Percentiles rank a stretch among this genome's conserved stretches.
These are phyloP conservation scores for Hanseniaspora lachancei DNA, from an alignment of 805 yeast genomes.

Conservation along the genomic window DNA sequence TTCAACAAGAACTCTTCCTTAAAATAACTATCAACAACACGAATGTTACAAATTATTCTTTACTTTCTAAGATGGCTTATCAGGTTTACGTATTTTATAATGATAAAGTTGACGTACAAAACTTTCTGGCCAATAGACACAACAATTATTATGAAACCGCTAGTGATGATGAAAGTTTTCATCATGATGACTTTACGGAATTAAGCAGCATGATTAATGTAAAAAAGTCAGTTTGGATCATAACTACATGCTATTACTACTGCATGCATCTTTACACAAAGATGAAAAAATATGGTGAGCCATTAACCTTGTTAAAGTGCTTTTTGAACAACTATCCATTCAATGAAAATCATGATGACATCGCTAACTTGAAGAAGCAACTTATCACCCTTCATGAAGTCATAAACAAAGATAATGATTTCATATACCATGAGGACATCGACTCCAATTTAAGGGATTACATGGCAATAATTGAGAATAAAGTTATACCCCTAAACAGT, in stretches of 20 bases:
- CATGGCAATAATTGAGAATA: constrained; percentile 33
- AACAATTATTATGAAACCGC: background rate
- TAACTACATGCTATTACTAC: constrained; percentile 28
- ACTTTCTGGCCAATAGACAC: background rate
- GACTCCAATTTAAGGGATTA: constrained; percentile 58
- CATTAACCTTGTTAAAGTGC: constrained; percentile 49
- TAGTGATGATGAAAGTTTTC: background rate
- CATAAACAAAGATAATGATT: constrained; percentile 73
- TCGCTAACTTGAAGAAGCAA: constrained; percentile 24
- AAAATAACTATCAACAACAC: constrained; percentile 1
- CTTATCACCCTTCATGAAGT: constrained; percentile 28
- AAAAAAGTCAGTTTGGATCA: constrained; percentile 4
- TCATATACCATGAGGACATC: constrained; percentile 68
- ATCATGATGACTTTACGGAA: background rate
- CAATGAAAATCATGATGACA: constrained; percentile 26
- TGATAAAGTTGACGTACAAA: background rate
- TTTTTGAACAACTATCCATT: constrained; percentile 30
- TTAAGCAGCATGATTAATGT: background rate
- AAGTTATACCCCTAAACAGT: constrained; percentile 25
- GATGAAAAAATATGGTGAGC: constrained; percentile 58
- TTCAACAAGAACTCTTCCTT: constrained; percentile 10
- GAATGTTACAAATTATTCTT: background rate
- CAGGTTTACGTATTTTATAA: constrained; percentile 3
- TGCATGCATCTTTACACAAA: constrained; percentile 51
- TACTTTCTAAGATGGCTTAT: constrained; percentile 10